These are phyloP conservation scores for Evansstolkia leycettana DNA, from an alignment of 495 filamentous ascomycete species.

Conservation along the genomic window DNA sequence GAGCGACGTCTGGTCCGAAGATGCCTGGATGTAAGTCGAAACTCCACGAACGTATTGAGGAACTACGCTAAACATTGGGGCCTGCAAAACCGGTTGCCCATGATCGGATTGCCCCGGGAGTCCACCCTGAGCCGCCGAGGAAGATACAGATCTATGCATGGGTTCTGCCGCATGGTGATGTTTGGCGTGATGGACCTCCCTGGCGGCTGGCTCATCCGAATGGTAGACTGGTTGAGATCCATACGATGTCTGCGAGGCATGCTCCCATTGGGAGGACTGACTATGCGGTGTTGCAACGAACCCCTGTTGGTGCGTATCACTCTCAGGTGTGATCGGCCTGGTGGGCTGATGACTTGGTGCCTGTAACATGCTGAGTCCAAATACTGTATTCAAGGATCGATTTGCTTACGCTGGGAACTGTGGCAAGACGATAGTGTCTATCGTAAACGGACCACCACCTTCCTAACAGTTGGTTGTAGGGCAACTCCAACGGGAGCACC, in stretches of 20 bases:
- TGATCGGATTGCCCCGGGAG: no score
- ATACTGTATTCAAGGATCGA: no score
- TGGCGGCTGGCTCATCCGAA: not conserved
- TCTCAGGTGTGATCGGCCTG: not conserved
- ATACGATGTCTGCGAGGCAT: not conserved
- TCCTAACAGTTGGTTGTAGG: slow-evolving; percentile 68
- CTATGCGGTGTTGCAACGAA: not conserved
- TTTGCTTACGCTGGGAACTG: slow-evolving; percentile 9
- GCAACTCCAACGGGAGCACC: slow-evolving; percentile 40
- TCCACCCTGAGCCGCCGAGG: no score
- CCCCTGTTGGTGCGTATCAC: not conserved
- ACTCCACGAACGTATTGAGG: slow-evolving; percentile 35
- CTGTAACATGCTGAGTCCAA: no score
- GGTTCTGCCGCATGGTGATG: no score
- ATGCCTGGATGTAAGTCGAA: slow-evolving; percentile 19
- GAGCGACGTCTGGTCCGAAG: slow-evolving; percentile 6
- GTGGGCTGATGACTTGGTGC: no score
- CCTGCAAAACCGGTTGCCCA: no score
- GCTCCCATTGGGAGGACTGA: slow-evolving; percentile 28
- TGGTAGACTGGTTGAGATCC: not conserved
- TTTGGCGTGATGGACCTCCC: no score
- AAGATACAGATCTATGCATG: no score
- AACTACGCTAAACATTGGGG: slow-evolving; percentile 20
- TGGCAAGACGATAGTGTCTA: slow-evolving; percentile 52
- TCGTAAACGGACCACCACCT: slow-evolving; percentile 93